These are phyloP conservation scores for Aspergillus neoniger DNA, from an alignment of 2,329 filamentous ascomycete species.

Conservation along the genomic window DNA sequence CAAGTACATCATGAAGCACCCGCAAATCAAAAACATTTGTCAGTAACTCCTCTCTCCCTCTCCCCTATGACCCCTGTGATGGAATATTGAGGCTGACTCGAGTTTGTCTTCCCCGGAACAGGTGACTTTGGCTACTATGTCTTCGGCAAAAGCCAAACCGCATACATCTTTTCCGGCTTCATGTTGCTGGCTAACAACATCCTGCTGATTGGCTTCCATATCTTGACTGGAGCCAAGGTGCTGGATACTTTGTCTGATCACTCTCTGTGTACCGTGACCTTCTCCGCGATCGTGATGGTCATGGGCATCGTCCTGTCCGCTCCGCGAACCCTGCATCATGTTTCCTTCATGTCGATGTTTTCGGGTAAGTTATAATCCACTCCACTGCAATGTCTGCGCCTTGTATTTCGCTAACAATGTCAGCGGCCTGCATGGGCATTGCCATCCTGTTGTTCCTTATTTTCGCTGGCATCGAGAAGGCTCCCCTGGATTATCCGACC, in stretches of 20 bases:
- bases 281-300: slow-evolving; percentile 49
- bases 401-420: too few relatives aligned
- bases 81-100: not conserved
- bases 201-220: slow-evolving; percentile 53
- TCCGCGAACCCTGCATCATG: slow-evolving; percentile 49
- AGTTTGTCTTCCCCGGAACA: not conserved
- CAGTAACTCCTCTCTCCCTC: slow-evolving; percentile 9
- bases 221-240: slow-evolving; percentile 53
- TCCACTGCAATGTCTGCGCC: too few relatives aligned
- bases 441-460: slow-evolving; percentile 54
- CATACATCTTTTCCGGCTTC: slow-evolving; percentile 7
- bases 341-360: slow-evolving; percentile 56
- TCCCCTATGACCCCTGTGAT: too few relatives aligned
- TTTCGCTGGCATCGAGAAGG: slow-evolving; percentile 50
- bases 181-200: slow-evolving; percentile 54
- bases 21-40: slow-evolving; percentile 54
- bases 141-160: slow-evolving; percentile 1
- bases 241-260: slow-evolving; percentile 54
- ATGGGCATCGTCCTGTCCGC: slow-evolving; percentile 52
- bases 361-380: slow-evolving; percentile 31
- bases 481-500: slow-evolving; percentile 48
- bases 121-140: slow-evolving; percentile 10
- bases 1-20: slow-evolving; percentile 55
- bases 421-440: slow-evolving; percentile 50
- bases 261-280: slow-evolving; percentile 52